A percentile compares a stretch with the other conserved stretches of the same genome.
phyloP scores from a whole-genome alignment of 164 flowering plant species.

The Tinospora cordifolia region DNA sequence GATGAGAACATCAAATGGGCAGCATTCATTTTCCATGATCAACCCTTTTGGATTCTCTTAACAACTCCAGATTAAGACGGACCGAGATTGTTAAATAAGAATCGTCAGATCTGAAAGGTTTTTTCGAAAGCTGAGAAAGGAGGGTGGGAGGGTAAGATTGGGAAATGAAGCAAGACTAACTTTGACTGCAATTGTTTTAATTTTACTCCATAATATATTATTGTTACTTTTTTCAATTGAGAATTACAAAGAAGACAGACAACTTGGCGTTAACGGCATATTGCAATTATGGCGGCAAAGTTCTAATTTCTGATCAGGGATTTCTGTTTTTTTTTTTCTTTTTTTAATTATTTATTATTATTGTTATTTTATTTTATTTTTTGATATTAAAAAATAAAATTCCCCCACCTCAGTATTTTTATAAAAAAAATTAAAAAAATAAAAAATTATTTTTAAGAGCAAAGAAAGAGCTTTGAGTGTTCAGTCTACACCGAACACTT shows the following conservation, averaged over 20 bases:
- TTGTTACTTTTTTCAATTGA: background rate
- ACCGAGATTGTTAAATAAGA: background rate
- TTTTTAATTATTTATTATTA: no score
- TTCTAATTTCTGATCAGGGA: background rate
- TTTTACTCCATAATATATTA: no score
- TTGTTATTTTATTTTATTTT: no score
- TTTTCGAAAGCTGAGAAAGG: conserved; percentile 12
- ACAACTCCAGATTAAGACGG: background rate
- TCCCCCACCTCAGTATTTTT: no score
- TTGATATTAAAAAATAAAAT: no score
- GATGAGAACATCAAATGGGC: conserved; percentile 3
- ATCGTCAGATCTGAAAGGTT: conserved; percentile 25
- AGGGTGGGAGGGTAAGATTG: conserved; percentile 29
- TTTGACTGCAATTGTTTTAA: conserved; percentile 8
- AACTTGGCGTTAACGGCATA: conserved; percentile 31
- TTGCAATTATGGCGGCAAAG: conserved; percentile 17
- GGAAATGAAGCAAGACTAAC: conserved; percentile 10
- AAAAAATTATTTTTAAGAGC: no score
- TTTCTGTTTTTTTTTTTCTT: background rate
- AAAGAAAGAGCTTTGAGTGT: no score
- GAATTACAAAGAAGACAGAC: background rate
- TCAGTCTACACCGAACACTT: no score
- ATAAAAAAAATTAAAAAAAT: no score
- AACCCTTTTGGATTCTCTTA: background rate
- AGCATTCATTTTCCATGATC: conserved; percentile 1